These are phyloP conservation scores for Acanthochlamys bracteata DNA, from an alignment of 106 monocot genomes.

Conservation along the genomic window DNA sequence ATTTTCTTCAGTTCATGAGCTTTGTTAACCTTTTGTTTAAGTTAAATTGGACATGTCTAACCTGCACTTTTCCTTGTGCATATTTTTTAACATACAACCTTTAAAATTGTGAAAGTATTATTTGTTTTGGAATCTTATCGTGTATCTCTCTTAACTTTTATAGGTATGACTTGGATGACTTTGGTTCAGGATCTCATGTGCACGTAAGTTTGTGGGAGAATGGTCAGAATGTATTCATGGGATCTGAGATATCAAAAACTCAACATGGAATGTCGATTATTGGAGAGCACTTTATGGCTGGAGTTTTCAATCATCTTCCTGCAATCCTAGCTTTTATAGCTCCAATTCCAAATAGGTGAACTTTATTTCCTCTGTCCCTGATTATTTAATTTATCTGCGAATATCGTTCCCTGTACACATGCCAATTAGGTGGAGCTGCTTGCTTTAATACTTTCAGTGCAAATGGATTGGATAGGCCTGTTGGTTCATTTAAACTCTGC, in stretches of 20 bases:
- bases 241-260: constrained; percentile 45
- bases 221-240: constrained; percentile 80
- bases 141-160: neutral
- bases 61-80: too few species aligned
- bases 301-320: constrained; percentile 89
- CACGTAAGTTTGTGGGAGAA: constrained; percentile 90
- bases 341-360: constrained; percentile 91
- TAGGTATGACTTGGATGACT: constrained; percentile 56
- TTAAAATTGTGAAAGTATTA: neutral
- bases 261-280: constrained; percentile 79
- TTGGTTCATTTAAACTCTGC: too few species aligned
- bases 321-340: constrained; percentile 81
- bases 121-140: neutral
- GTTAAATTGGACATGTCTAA: too few species aligned
- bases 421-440: too few species aligned
- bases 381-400: neutral
- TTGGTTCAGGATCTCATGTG: constrained; percentile 92
- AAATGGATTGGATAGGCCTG: too few species aligned
- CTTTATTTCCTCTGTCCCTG: neutral
- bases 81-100: too few species aligned
- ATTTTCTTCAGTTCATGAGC: too few species aligned
- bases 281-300: constrained; percentile 91
- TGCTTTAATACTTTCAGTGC: too few species aligned
- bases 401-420: too few species aligned
- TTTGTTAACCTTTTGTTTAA: too few species aligned